These are phyloP conservation scores for Diutina neorugosa DNA, from an alignment of 1,139 yeast species.

Conservation along the genomic window DNA sequence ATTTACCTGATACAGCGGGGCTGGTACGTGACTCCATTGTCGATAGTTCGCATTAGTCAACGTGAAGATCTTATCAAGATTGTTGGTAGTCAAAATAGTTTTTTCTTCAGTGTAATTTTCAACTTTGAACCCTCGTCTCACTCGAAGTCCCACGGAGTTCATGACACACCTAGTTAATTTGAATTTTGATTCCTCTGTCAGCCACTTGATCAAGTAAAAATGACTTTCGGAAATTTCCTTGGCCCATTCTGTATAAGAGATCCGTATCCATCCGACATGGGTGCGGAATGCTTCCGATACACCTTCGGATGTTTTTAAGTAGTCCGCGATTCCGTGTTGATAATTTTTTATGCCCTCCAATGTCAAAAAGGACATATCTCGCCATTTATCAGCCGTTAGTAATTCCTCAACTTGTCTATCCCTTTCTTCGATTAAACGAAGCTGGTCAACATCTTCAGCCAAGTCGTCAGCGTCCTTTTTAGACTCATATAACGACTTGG, in stretches of 20 bases:
- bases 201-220: background rate
- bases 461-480: background rate
- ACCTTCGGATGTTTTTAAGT: background rate
- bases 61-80: background rate
- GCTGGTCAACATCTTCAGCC: background rate
- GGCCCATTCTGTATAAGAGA: background rate
- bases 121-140: background rate
- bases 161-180: background rate
- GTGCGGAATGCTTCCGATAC: background rate
- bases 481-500: background rate
- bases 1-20: background rate
- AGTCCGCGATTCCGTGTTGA: background rate
- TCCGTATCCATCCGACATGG: background rate
- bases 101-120: background rate
- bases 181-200: background rate
- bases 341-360: background rate
- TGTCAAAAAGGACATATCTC: background rate
- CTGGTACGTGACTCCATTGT: background rate
- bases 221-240: background rate
- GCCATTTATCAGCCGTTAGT: background rate
- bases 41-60: background rate
- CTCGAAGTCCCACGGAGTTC: background rate
- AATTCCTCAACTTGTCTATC: background rate
- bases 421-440: background rate
- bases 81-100: background rate